These are phyloP conservation scores for Ophiostoma ips DNA, from an alignment of 2,329 filamentous ascomycete species.

Conservation along the genomic window DNA sequence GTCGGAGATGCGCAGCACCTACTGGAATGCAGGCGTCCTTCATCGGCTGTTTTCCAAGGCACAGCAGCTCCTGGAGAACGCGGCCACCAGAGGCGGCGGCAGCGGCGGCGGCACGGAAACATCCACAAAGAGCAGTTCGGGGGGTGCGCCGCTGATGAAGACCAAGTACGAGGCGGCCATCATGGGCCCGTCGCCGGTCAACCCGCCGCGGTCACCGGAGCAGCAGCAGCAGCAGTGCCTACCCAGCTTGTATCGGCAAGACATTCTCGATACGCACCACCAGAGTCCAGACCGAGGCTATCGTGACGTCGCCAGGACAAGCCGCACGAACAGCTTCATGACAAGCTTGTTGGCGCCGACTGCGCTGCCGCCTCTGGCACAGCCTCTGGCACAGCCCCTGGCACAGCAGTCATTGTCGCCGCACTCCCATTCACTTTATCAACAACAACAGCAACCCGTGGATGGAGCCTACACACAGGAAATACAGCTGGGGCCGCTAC, in stretches of 20 bases:
- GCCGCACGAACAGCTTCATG: not conserved
- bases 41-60: not conserved
- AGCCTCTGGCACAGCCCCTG: too few species aligned
- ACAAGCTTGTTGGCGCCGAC: not conserved
- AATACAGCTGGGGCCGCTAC: not conserved
- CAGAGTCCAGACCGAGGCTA: too few species aligned
- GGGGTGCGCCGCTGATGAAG: not conserved
- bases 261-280: too few species aligned
- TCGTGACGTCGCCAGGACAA: not conserved
- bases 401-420: not conserved
- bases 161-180: not conserved
- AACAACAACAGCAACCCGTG: not conserved
- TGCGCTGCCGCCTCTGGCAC: not conserved
- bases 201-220: too few species aligned
- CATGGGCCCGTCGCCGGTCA: not conserved
- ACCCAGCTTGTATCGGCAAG: not conserved
- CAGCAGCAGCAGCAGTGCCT: not conserved
- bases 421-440: not conserved
- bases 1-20: constrained; percentile 1
- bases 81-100: not conserved
- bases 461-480: not conserved
- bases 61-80: not conserved
- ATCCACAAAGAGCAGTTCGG: not conserved
- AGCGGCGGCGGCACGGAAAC: not conserved
- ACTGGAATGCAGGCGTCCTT: constrained; percentile 1